Percentiles rank a stretch among this genome's conserved stretches.
phyloP scores from a whole-genome alignment of 441 rosid genomes.

The Hypseocharis bilobata region DNA sequence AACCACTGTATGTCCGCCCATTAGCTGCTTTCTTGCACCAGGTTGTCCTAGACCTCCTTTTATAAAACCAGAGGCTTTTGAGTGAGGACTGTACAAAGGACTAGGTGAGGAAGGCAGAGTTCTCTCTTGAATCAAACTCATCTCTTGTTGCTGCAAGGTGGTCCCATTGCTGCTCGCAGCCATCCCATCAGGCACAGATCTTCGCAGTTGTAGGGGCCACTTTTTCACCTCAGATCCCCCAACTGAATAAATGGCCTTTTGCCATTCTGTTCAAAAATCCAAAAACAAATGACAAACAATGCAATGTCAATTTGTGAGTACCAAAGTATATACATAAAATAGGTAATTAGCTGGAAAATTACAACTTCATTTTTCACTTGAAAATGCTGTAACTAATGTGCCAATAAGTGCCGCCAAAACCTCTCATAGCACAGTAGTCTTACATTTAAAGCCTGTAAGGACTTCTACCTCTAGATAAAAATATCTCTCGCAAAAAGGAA shows the following conservation, averaged over 20 bases:
- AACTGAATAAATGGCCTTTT: constrained; percentile 85
- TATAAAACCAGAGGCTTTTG: constrained; percentile 73
- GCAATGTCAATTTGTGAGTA: constrained; percentile 8
- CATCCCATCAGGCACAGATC: constrained; percentile 74
- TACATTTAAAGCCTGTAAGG: neutral
- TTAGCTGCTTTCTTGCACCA: constrained; percentile 65
- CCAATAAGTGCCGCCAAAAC: neutral
- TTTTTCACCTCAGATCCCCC: constrained; percentile 88
- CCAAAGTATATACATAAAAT: neutral
- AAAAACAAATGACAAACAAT: constrained; percentile 1
- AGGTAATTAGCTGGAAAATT: constrained; percentile 6
- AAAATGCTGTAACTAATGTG: too few relatives aligned
- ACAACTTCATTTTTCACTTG: neutral
- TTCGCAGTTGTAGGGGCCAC: constrained; percentile 91
- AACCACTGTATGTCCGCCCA: constrained; percentile 56
- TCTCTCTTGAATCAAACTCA: constrained; percentile 88
- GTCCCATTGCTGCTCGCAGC: constrained; percentile 56
- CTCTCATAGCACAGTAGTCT: neutral
- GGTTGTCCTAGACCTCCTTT: constrained; percentile 81
- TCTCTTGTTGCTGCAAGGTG: constrained; percentile 83
- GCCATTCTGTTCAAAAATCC: constrained; percentile 68
- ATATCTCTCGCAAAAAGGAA: neutral
- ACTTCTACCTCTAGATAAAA: neutral
- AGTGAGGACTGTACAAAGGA: constrained; percentile 71
- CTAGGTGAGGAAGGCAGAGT: constrained; percentile 73